Conservation (phyloP, 768 basidiomycete species). For the Kwoniella bestiolae region DNA sequence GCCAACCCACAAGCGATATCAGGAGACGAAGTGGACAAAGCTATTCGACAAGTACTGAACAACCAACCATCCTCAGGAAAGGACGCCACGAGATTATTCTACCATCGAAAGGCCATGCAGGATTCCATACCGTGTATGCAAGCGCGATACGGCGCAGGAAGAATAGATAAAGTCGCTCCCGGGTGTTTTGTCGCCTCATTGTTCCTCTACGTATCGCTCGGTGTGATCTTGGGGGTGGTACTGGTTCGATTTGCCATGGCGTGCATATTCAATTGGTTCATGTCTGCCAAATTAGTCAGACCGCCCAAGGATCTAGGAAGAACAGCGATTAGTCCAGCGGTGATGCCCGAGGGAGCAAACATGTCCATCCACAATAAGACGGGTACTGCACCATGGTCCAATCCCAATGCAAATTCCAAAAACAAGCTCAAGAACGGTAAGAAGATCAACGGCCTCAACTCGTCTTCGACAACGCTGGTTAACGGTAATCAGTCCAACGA, state of each 20-base stretch:
- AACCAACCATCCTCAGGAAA: constrained; percentile 66
- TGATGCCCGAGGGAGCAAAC: constrained; percentile 95
- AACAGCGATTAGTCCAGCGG: constrained; percentile 87
- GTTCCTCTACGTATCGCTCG: constrained; percentile 85
- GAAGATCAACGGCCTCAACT: constrained; percentile 25
- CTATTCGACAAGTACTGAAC: constrained; percentile 73
- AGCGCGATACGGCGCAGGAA: constrained; percentile 86
- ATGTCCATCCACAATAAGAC: constrained; percentile 85
- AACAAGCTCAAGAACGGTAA: constrained; percentile 26
- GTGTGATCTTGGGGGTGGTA: constrained; percentile 88
- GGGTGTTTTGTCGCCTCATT: constrained; percentile 91
- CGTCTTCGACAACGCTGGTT: constrained; percentile 41
- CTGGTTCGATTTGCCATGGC: constrained; percentile 94
- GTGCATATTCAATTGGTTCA: constrained; percentile 94
- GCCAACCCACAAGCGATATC: constrained; percentile 71
- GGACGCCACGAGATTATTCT: constrained; percentile 88
- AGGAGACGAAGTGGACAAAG: constrained; percentile 77
- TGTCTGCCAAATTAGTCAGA: constrained; percentile 78
- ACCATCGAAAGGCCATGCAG: constrained; percentile 68
- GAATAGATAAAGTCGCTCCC: constrained; percentile 94
- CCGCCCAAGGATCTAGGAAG: constrained; percentile 77
- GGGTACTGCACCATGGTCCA: constrained; percentile 94
- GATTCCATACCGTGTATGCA: constrained; percentile 77
- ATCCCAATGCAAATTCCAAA: background rate
- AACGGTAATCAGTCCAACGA: constrained; percentile 27